Evolutionary conservation across 2,329 filamentous ascomycete species (phyloP), one percentile per base, ranked within the genome.

Genomic region (Aureobasidium mangrovei): DNA sequence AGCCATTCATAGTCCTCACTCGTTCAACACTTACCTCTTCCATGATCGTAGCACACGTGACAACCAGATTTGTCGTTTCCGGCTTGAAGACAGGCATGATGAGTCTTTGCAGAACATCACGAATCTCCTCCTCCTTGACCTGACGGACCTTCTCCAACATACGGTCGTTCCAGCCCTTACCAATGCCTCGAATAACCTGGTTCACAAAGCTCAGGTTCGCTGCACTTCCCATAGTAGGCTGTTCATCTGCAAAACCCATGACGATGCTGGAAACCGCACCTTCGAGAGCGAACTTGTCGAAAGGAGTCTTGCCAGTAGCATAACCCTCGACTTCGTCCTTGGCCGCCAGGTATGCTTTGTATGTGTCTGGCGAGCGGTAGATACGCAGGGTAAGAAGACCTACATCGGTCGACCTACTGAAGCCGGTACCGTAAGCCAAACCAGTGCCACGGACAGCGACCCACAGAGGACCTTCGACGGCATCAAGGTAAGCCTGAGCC

Each of bases 391-490:
- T 84, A 49, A 96, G 73, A 47, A 87, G 81, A 2, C 91, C 93
- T 1, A 82, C 83, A 64, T 93, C 88, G 29, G 88, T 74, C 64
- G 88, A 86, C 43, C 86, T 84, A 42, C 78, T 78, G 65, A 97
- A 95, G 62, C 80, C 82, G 0, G 86, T 85, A 52, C 91, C 91
- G 65, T 98, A 98, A 0, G 93, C 93, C 51, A 97, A 83, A 42
- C 93, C 93, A 41, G 88, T 93, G 54, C 93, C 93, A 44, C 93
- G 88, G 46, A 97, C 87, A 0, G 89, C 88, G 59, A 86, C 86
- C 91, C 93, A 97, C 32, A 98, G 81, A 0, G 93, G 93, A 0
- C 93, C 93, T 70, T 98, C 93, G 18, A 94, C 86, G 0, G 90
- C 84, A 65, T 96, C 91, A 57, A 98, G 84, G 66, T 96, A 97